A percentile compares a stretch with the other conserved stretches of the same genome.
These are phyloP conservation scores for Hyphodiscus hymeniophilus DNA, from an alignment of 495 filamentous ascomycete species.

Conservation along the genomic window DNA sequence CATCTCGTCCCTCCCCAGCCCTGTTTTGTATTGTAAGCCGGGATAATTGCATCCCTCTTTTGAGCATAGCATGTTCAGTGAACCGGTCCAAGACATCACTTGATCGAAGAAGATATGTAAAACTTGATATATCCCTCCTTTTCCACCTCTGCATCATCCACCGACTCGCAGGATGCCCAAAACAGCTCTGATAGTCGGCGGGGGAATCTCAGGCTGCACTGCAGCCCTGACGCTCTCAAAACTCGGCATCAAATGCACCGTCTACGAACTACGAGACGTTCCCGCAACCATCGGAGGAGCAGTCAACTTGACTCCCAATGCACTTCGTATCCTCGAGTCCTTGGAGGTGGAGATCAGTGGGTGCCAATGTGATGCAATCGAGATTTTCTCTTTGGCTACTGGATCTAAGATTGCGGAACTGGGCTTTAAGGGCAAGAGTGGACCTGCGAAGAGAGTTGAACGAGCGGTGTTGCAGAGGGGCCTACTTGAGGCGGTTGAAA, in stretches of 20 bases:
- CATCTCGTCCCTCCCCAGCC: too few species aligned
- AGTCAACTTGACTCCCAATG: conserved; percentile 55
- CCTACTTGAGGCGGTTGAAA: conserved; percentile 31
- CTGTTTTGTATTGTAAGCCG: too few species aligned
- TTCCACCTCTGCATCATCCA: too few species aligned
- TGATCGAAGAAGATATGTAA: too few species aligned
- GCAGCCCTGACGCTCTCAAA: conserved; percentile 44
- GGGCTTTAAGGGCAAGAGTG: conserved; percentile 27
- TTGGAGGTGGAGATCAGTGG: conserved; percentile 42
- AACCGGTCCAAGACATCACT: too few species aligned
- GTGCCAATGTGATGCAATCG: conserved; percentile 29
- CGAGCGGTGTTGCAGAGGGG: conserved; percentile 38
- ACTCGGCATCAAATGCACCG: conserved; percentile 33
- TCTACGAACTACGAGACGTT: conserved; percentile 49
- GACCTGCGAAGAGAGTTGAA: conserved; percentile 40
- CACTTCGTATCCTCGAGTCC: conserved; percentile 47
- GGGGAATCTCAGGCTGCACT: conserved; percentile 48
- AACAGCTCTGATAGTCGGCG: conserved; percentile 37
- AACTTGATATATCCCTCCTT: too few species aligned
- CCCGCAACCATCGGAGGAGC: conserved; percentile 52
- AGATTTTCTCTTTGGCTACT: conserved; percentile 43
- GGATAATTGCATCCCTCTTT: too few species aligned
- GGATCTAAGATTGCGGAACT: conserved; percentile 36
- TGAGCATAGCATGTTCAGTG: too few species aligned
- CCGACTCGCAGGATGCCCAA: too few species aligned